A percentile compares a stretch with the other conserved stretches of the same genome.
These are phyloP conservation scores for Venustampulla echinocandica DNA, from an alignment of 495 filamentous ascomycete species.

Conservation along the genomic window DNA sequence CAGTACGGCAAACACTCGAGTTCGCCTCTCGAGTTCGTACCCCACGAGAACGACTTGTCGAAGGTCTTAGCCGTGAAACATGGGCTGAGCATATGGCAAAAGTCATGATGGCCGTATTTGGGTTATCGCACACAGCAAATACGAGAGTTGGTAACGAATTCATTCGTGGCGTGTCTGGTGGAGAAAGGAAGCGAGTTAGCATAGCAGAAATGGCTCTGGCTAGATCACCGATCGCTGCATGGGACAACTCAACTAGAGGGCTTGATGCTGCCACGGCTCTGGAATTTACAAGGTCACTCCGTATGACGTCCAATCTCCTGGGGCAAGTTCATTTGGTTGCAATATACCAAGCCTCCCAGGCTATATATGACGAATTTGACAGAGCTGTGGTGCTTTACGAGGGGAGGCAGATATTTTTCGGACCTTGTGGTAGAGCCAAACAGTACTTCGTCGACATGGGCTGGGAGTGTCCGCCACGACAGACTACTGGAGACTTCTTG, in stretches of 20 bases:
- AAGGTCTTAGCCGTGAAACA: conserved; percentile 50
- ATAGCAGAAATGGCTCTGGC: conserved; percentile 46
- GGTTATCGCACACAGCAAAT: conserved; percentile 51
- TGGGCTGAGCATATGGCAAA: conserved; percentile 60
- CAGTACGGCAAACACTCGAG: conserved; percentile 57
- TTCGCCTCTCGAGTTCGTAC: conserved; percentile 65
- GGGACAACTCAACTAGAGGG: conserved; percentile 48
- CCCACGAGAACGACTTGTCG: conserved; percentile 48
- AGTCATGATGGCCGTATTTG: conserved; percentile 68
- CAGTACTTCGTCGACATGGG: conserved; percentile 55
- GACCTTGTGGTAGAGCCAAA: conserved; percentile 46
- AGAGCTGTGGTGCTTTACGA: conserved; percentile 56
- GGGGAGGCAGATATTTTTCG: conserved; percentile 61
- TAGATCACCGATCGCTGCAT: conserved; percentile 43
- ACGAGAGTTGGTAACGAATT: conserved; percentile 82
- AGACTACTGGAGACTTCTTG: conserved; percentile 62
- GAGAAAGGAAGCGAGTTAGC: conserved; percentile 48
- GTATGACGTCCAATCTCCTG: conserved; percentile 41
- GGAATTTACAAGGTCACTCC: conserved; percentile 39
- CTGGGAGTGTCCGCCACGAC: conserved; percentile 43
- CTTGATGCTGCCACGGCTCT: conserved; percentile 43
- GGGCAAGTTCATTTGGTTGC: conserved; percentile 42
- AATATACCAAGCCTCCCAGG: conserved; percentile 29
- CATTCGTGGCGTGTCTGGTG: conserved; percentile 61
- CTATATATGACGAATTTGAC: conserved; percentile 51